These are phyloP conservation scores for Neurospora sp. DNA, from an alignment of 495 filamentous ascomycete genomes.

Conservation along the genomic window DNA sequence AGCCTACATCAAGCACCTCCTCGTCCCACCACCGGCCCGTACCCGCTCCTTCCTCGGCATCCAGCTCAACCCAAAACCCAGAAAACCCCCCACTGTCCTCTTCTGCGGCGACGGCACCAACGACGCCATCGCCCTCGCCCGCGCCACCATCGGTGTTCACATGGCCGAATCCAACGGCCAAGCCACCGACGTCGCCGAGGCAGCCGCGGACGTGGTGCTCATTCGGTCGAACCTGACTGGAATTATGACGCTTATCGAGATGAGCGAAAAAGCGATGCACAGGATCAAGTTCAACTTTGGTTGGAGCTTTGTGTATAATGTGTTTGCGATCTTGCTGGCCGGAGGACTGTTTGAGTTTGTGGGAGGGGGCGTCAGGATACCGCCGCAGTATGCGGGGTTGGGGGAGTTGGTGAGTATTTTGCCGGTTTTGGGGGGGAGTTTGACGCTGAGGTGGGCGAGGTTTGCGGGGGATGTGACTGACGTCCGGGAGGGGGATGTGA, in stretches of 20 bases:
- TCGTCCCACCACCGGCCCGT: background rate
- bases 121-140: slow-evolving; percentile 63
- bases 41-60: background rate
- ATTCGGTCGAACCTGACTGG: slow-evolving; percentile 44
- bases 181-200: slow-evolving; percentile 54
- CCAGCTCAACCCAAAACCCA: background rate
- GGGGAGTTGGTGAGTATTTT: slow-evolving; percentile 71
- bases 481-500: no score
- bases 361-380: slow-evolving; percentile 41
- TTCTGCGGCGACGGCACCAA: slow-evolving; percentile 79
- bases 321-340: slow-evolving; percentile 59
- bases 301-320: slow-evolving; percentile 67
- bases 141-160: slow-evolving; percentile 58
- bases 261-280: slow-evolving; percentile 42
- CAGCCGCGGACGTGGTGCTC: slow-evolving; percentile 62
- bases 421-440: slow-evolving; percentile 55
- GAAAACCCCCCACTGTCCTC: slow-evolving; percentile 36
- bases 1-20: slow-evolving; percentile 42
- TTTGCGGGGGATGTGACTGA: background rate
- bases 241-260: slow-evolving; percentile 48
- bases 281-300: slow-evolving; percentile 61
- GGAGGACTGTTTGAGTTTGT: slow-evolving; percentile 49
- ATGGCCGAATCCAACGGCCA: slow-evolving; percentile 41
- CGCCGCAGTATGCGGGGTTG: slow-evolving; percentile 63
- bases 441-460: slow-evolving; percentile 10